Evolutionary conservation across 768 basidiomycete genomes (phyloP).

Genomic region (Rhizopogon rudus): DNA sequence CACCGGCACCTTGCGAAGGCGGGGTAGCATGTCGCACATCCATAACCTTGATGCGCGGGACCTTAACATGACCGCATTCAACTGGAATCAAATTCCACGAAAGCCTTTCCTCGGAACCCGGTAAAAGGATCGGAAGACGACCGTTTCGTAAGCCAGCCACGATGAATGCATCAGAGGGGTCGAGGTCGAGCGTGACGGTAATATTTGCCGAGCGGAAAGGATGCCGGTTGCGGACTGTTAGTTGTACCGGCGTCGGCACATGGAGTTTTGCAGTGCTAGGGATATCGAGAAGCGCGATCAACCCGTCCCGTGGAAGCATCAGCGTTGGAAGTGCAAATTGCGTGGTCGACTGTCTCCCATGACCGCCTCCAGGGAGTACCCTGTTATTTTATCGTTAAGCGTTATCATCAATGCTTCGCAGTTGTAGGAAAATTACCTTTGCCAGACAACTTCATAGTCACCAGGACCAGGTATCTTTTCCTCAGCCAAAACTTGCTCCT

Average conservation of each 20-base stretch:
- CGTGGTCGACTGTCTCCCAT: constrained; percentile 43
- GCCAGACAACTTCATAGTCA: constrained; percentile 58
- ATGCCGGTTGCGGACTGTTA: constrained; percentile 64
- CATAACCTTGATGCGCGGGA: constrained; percentile 60
- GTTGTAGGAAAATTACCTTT: constrained; percentile 38
- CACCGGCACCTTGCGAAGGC: constrained; percentile 19
- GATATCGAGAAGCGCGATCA: constrained; percentile 62
- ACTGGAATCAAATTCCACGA: constrained; percentile 69
- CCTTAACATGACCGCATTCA: constrained; percentile 62
- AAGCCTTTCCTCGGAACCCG: constrained; percentile 62
- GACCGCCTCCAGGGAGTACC: constrained; percentile 38
- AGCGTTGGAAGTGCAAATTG: constrained; percentile 57
- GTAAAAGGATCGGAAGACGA: constrained; percentile 66
- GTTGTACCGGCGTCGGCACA: constrained; percentile 45
- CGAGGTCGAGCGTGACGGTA: constrained; percentile 67
- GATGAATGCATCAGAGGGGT: constrained; percentile 68
- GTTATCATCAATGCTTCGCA: neutral
- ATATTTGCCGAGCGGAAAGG: constrained; percentile 63
- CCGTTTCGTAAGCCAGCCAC: constrained; percentile 70
- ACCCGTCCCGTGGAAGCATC: constrained; percentile 50
- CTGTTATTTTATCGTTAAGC: constrained; percentile 26
- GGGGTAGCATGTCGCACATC: constrained; percentile 39
- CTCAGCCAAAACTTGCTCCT: constrained; percentile 29
- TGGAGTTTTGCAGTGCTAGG: constrained; percentile 66
- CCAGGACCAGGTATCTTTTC: constrained; percentile 46